Conservation (phyloP, 1,284 basidiomycete species). For the Puccinia coronata region DNA sequence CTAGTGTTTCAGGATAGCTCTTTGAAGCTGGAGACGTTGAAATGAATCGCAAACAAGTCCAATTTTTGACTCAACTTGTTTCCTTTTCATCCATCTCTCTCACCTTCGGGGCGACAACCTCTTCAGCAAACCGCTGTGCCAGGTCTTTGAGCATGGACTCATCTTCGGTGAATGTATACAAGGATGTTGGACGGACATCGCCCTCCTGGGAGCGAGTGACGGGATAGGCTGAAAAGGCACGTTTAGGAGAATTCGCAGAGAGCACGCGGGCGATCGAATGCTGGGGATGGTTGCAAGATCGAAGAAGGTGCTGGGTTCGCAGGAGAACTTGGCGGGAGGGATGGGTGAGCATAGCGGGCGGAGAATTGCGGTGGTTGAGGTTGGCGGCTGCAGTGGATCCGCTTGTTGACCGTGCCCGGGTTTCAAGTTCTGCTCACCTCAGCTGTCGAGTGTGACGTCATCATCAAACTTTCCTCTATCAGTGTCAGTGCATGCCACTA, state of each 20-base stretch:
- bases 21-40: too few species aligned
- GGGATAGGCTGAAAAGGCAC: not conserved
- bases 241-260: not conserved
- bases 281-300: not conserved
- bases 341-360: constrained; percentile 4
- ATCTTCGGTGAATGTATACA: constrained; percentile 41
- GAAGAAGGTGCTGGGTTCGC: not conserved
- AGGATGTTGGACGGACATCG: constrained; percentile 23
- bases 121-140: constrained; percentile 74
- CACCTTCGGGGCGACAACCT: constrained; percentile 86
- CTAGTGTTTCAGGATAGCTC: too few species aligned
- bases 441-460: too few species aligned
- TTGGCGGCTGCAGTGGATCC: too few species aligned
- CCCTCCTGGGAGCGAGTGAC: constrained; percentile 7
- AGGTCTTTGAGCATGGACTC: constrained; percentile 40
- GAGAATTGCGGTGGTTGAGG: too few species aligned
- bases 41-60: too few species aligned
- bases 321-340: constrained; percentile 7
- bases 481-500: too few species aligned
- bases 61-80: constrained; percentile 62
- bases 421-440: too few species aligned
- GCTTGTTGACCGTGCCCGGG: too few species aligned
- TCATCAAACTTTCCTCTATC: too few species aligned
- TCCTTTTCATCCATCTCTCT: constrained; percentile 98
- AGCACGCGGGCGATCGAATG: not conserved